These are phyloP conservation scores for Pharus latifolius DNA, from an alignment of 176 grass and related monocot species.

Conservation along the genomic window DNA sequence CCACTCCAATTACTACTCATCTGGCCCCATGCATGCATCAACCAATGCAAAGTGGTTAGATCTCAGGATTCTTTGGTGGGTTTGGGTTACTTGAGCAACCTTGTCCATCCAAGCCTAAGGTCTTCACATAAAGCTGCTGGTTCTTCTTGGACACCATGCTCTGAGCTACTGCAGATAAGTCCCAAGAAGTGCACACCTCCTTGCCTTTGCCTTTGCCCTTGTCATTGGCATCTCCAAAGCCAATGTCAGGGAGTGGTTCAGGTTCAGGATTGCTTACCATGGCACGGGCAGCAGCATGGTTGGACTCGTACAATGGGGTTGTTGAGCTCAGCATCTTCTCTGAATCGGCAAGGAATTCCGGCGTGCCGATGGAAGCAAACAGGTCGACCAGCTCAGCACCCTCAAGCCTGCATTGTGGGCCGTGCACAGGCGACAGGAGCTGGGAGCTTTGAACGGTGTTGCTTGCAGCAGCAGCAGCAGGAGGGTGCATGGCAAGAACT, in stretches of 20 bases:
- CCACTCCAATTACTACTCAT: not conserved
- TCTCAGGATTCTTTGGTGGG: no score
- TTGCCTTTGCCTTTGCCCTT: not conserved
- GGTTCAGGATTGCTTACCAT: not conserved
- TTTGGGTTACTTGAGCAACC: not conserved
- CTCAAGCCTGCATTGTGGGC: not conserved
- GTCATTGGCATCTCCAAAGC: not conserved
- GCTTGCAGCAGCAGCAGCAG: no score
- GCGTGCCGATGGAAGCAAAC: not conserved
- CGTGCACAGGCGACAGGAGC: not conserved
- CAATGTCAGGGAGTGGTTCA: not conserved
- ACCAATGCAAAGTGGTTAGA: no score
- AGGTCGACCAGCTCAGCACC: not conserved
- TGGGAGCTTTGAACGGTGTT: not conserved
- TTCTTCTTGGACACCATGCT: not conserved
- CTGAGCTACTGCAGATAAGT: not conserved
- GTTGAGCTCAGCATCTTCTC: not conserved
- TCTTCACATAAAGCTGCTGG: not conserved
- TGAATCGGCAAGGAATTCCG: not conserved
- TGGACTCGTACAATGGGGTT: not conserved
- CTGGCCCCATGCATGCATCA: not conserved
- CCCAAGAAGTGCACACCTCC: not conserved
- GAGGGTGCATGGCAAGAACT: not conserved
- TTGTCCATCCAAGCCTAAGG: not conserved
- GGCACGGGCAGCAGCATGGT: not conserved